phyloP scores from a whole-genome alignment of 1,284 basidiomycete genomes.

The Schizophyllum amplum region DNA sequence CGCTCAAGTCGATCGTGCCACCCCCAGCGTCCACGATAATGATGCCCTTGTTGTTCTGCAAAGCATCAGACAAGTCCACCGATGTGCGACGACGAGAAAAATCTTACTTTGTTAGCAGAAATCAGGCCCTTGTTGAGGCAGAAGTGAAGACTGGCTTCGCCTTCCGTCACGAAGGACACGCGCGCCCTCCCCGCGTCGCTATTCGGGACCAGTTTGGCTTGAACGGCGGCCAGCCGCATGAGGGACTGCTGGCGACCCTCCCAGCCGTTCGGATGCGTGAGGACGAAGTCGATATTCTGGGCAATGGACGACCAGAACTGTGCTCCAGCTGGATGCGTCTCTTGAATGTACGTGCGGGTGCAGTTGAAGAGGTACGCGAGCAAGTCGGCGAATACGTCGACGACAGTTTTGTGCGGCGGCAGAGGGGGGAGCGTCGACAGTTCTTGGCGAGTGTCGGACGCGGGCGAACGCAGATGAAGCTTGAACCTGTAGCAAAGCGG shows the following conservation, averaged over 20 bases:
- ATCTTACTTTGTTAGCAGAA: background rate
- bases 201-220: slow-evolving; percentile 19
- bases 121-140: slow-evolving; percentile 17
- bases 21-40: slow-evolving; percentile 54
- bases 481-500: slow-evolving; percentile 42
- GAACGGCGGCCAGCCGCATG: slow-evolving; percentile 32
- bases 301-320: slow-evolving; percentile 28
- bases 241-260: slow-evolving; percentile 29
- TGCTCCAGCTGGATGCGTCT: slow-evolving; percentile 36
- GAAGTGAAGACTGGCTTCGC: slow-evolving; percentile 41
- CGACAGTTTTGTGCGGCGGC: slow-evolving; percentile 34
- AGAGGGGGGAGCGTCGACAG: slow-evolving; percentile 28
- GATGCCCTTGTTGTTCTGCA: slow-evolving; percentile 31
- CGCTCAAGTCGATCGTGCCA: slow-evolving; percentile 47
- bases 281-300: slow-evolving; percentile 15
- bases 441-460: background rate
- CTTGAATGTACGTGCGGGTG: slow-evolving; percentile 37
- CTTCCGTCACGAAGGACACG: slow-evolving; percentile 39
- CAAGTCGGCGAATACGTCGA: slow-evolving; percentile 46
- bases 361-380: slow-evolving; percentile 40
- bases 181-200: slow-evolving; percentile 19
- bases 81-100: background rate
- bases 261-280: slow-evolving; percentile 37
- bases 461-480: slow-evolving; percentile 16
- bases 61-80: background rate